These are phyloP conservation scores for Anisodus tanguticus DNA, from an alignment of 257 asterid genomes.

Conservation along the genomic window DNA sequence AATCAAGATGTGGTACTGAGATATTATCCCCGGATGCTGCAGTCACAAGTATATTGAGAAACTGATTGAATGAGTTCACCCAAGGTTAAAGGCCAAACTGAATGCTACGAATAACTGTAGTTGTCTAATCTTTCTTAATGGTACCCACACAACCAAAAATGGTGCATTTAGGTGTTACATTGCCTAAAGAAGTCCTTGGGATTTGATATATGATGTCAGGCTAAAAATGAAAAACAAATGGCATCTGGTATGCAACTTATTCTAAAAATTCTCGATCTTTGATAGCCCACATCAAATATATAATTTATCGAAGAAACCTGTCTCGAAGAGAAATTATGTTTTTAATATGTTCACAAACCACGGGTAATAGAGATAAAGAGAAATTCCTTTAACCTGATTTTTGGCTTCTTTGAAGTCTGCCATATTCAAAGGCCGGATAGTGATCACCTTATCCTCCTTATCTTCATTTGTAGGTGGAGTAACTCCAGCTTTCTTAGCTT, in stretches of 20 bases:
- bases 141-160: neutral
- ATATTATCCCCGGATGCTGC: neutral
- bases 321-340: neutral
- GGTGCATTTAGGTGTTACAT: neutral
- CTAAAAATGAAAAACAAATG: too few species aligned
- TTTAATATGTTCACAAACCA: neutral
- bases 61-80: neutral
- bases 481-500: conserved; percentile 38
- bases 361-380: neutral
- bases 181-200: too few species aligned
- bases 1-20: neutral
- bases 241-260: neutral
- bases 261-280: neutral
- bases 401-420: conserved; percentile 77
- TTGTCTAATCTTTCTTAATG: neutral
- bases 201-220: neutral
- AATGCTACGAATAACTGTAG: neutral
- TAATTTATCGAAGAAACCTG: neutral
- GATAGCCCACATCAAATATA: neutral
- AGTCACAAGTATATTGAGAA: neutral
- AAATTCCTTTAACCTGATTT: conserved; percentile 56
- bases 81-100: neutral
- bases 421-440: conserved; percentile 78
- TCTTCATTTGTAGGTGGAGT: conserved; percentile 33
- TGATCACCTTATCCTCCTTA: conserved; percentile 60